Evolutionary conservation across 768 basidiomycete species (phyloP), one percentile per base, ranked within the genome.

Genomic region (Cystofilobasidium macerans): DNA sequence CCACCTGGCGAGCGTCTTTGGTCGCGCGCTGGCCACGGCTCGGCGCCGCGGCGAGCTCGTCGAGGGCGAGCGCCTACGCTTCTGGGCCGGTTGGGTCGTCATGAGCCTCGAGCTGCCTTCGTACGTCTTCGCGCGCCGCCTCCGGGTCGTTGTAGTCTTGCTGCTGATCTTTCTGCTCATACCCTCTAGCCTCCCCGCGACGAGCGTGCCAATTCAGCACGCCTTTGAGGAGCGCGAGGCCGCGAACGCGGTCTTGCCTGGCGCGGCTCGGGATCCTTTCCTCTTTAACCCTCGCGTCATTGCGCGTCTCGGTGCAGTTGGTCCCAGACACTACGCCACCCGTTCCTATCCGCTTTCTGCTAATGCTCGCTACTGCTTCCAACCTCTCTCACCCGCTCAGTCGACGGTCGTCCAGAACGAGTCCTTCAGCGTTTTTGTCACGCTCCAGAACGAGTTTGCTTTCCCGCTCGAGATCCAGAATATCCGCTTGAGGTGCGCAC

Each of bases 381-480:
- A 11, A 16, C 7, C 42, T 20, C 24, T 3, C 26, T 38, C 11
- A 36, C 45, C 11, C 3, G 22, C 22, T 13, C 82, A 83, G 78
- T 78, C 82, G 0, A 72, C 87, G 16, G 81, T 92, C 18, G 88
- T 91, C 1, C 88, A 88, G 73, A 86, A 86, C 70, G 95, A 98
- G 74, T 76, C 77, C 4, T 77, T 91, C 35, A 92, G 98, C 71
- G 82, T 97, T 70, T 80, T 85, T 11, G 79, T 98, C 53, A 85
- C 86, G 26, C 76, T 99, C n/a, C 83, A 84, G 64, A 99, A 99
- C 75, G 89, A 91, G 1, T 94, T 86, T 75, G 82, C 89, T 4
- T 94, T 98, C 75, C 89, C 93, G 68, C 79, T 99, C 16, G 91
- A 97, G 69, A 76, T 98, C 22, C 85, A 89, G 65, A 85, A 84